Evolutionary conservation across 495 filamentous ascomycete genomes (phyloP).

Genomic region (Tuber melanosporum): DNA sequence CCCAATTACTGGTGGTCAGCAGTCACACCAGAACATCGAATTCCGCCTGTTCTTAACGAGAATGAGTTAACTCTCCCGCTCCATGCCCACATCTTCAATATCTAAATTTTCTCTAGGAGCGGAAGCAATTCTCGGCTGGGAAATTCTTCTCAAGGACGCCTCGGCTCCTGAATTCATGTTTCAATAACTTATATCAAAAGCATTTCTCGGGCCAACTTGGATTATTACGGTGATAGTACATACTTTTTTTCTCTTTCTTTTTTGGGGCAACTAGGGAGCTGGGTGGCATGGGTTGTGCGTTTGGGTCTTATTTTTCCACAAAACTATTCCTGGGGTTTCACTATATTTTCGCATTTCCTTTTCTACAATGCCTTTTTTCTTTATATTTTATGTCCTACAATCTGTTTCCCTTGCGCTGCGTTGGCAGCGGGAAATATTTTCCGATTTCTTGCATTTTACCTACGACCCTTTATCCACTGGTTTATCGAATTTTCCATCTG

Average conservation of each 20-base stretch:
- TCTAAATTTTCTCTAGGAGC: not conserved
- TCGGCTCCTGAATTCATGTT: not conserved
- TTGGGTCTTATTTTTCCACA: not conserved
- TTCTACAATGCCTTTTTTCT: not conserved
- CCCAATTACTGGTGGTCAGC: slow-evolving; percentile 1
- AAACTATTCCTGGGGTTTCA: not conserved
- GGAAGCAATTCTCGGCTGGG: not conserved
- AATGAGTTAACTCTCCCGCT: not conserved
- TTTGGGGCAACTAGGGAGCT: not conserved
- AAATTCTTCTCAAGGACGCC: not conserved
- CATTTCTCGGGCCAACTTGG: not conserved
- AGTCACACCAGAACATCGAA: not conserved
- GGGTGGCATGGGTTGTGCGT: slow-evolving; percentile 4
- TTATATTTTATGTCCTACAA: not conserved
- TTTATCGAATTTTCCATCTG: not conserved
- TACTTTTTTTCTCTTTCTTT: not conserved
- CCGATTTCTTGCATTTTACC: not conserved
- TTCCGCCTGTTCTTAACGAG: not conserved
- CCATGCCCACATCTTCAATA: not conserved
- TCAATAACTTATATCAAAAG: not conserved
- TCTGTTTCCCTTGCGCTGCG: not conserved
- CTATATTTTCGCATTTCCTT: not conserved
- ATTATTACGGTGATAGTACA: not conserved
- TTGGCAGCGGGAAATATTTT: not conserved
- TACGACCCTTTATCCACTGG: not conserved